These are phyloP conservation scores for Firmiana major DNA, from an alignment of 345 rosid species.

Conservation along the genomic window DNA sequence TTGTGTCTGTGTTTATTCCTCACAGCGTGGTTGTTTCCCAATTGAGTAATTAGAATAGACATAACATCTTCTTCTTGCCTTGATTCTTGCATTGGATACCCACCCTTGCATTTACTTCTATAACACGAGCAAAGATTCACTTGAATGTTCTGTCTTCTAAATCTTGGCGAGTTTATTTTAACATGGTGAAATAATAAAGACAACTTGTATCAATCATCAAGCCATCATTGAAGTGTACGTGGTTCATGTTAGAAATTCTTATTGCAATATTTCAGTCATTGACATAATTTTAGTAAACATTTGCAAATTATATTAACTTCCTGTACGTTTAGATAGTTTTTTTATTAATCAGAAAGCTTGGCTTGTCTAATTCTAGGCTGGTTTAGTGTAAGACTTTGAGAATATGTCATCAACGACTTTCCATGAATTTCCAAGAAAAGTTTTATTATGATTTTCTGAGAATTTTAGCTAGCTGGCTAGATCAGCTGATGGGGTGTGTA, in stretches of 20 bases:
- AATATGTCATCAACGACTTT: not conserved
- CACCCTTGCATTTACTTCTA: no score
- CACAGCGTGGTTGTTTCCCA: constrained; percentile 12
- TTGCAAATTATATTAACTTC: no score
- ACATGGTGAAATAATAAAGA: not conserved
- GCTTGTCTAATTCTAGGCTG: not conserved
- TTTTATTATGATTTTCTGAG: not conserved
- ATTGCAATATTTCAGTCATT: not conserved
- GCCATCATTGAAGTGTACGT: not conserved
- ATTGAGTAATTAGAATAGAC: no score
- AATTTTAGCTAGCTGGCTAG: not conserved
- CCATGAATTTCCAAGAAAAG: not conserved
- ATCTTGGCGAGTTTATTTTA: no score
- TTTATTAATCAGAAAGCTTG: not conserved
- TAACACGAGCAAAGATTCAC: no score
- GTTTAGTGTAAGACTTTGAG: no score
- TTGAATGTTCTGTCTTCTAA: not conserved
- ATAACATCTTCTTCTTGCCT: no score
- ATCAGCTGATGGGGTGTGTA: constrained; percentile 8
- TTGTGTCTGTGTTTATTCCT: not conserved
- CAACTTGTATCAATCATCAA: not conserved
- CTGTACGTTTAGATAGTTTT: no score
- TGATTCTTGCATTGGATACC: no score
- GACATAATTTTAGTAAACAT: not conserved
- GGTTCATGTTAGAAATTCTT: not conserved